Percentiles rank a stretch among this genome's conserved stretches.
Evolutionary conservation across 352 stramenopile genomes (phyloP).

Genomic region (Phytopythium chamaehyphon): DNA sequence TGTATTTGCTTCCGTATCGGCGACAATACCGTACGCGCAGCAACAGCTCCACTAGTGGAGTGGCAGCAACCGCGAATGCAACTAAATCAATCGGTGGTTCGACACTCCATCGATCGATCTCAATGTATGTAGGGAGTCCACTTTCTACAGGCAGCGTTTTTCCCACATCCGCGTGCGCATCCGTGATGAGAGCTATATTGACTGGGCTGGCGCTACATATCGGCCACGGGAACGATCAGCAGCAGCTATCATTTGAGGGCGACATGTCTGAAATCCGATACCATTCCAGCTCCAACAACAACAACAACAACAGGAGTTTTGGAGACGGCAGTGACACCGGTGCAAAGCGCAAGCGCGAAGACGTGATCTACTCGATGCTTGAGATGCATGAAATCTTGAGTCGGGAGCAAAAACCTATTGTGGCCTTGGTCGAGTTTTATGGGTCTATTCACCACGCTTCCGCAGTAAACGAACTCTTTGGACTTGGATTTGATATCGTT

Average conservation of each 20-base stretch:
- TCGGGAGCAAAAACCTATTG: constrained; percentile 61
- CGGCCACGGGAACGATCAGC: constrained; percentile 18
- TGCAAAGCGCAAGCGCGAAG: constrained; percentile 36
- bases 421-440: constrained; percentile 76
- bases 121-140: neutral
- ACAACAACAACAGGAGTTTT: neutral
- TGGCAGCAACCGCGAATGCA: neutral
- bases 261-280: constrained; percentile 7
- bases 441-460: constrained; percentile 39
- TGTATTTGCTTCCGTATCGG: constrained; percentile 42
- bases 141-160: constrained; percentile 3
- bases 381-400: constrained; percentile 67
- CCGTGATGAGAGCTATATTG: constrained; percentile 43
- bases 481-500: constrained; percentile 57
- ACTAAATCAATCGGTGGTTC: too few relatives aligned
- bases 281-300: constrained; percentile 12
- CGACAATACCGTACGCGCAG: constrained; percentile 11
- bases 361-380: constrained; percentile 71
- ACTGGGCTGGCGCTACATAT: constrained; percentile 45
- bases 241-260: constrained; percentile 5
- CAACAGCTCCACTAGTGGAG: neutral
- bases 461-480: constrained; percentile 40
- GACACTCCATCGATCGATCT: constrained; percentile 1
- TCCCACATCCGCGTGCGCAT: constrained; percentile 13
- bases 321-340: neutral